phyloP scores from a whole-genome alignment of 225 moss, liverwort and hornwort genomes.

The Rhytidiadelphus loreus region DNA sequence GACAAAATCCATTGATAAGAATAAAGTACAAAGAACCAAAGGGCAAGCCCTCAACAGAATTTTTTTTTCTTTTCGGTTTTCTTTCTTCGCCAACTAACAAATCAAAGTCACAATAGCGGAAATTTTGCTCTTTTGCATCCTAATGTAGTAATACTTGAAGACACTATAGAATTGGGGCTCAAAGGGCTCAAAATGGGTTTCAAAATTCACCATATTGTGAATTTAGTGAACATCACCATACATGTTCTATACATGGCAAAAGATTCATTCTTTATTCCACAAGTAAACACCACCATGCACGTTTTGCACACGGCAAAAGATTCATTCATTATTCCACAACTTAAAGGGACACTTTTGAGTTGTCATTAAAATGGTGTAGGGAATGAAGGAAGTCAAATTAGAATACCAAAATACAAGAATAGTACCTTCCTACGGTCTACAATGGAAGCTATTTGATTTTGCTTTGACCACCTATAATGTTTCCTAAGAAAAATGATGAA shows the following conservation, averaged over 20 bases:
- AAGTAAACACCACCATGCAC: not conserved
- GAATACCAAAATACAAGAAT: not conserved
- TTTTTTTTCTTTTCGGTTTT: too few relatives aligned
- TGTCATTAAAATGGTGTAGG: not conserved
- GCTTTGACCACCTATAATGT: not conserved
- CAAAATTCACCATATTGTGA: not conserved
- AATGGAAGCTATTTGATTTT: not conserved
- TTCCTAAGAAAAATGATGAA: not conserved
- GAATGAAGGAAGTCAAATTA: not conserved
- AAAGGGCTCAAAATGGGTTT: not conserved
- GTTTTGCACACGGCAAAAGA: not conserved
- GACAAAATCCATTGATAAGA: too few relatives aligned
- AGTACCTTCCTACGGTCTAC: rapidly evolving
- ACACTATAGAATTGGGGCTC: rapidly evolving
- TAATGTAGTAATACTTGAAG: not conserved
- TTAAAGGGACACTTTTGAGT: not conserved
- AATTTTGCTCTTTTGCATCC: not conserved
- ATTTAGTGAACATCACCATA: not conserved
- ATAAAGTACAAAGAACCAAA: too few relatives aligned
- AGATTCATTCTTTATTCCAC: not conserved
- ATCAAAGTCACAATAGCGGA: too few relatives aligned
- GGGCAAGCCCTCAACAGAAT: too few relatives aligned
- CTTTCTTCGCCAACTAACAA: too few relatives aligned
- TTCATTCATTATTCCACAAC: not conserved
- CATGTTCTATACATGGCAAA: not conserved